Evolutionary conservation across 345 rosid genomes (phyloP), one percentile per base, ranked within the genome.

Genomic region (Carallia pectinifolia): DNA sequence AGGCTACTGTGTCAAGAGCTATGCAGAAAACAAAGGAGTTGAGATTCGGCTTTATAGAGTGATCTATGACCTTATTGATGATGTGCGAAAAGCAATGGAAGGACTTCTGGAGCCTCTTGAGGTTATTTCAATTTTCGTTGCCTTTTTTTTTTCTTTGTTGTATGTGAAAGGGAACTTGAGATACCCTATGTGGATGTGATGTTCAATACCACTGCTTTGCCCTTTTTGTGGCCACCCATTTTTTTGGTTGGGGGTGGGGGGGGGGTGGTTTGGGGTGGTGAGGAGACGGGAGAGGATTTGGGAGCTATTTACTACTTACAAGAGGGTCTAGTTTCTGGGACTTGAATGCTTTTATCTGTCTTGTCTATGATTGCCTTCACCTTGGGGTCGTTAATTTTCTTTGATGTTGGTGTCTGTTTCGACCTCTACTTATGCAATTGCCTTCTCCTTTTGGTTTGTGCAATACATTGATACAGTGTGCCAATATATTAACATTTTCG

Each of bases 51-150:
- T 84, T 10, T 95, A 95, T 55, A 92, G 74, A 80, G 93, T 95
- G 71, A 95, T 95, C 77, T 95, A 95, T 78, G 99, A 95, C 62
- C 97, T 95, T 65, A 86, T 95, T 74, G 91, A 95, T 67, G 99
- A 95, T 64, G 83, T 95, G 54, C 84, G 99, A 63, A 87, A 89
- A 64, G 99, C 97, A 47, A 95, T 92, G 99, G 99, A 95, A 84
- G 99, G 99, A 79, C 97, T 92, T 72, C 88, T 95, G 8, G 96
- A 95, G 58, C 80, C 86, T 71, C 82, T 87, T 70, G 96, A 95
- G 99, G 99, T 95, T 52, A 54, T 12, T 76, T 47, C 60, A 77
- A 80, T 79, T 66, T 36, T 50, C 12, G 58, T 16, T 65, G 36
- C 73, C 7, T 39, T n/a, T 15, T 7, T 27, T 48, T 19, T 40